These are phyloP conservation scores for Aspergillus fischeri DNA, from an alignment of 2,329 filamentous ascomycete species.

Conservation along the genomic window DNA sequence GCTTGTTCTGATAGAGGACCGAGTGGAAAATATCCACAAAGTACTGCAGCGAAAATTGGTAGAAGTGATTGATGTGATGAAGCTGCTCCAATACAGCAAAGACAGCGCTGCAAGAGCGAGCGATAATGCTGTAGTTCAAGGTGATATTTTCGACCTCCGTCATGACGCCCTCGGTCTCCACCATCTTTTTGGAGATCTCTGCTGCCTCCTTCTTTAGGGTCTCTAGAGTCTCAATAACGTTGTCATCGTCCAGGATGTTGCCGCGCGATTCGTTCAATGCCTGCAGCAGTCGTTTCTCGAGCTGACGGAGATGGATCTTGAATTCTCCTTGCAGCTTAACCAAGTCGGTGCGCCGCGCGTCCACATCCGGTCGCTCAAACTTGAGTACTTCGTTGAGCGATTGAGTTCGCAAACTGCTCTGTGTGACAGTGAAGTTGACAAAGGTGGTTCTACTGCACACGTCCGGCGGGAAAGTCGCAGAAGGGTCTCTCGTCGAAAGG, in stretches of 20 bases:
- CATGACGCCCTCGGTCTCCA: slow-evolving; percentile 96
- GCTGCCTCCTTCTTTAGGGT: slow-evolving; percentile 96
- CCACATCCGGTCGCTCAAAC: slow-evolving; percentile 93
- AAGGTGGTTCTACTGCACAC: slow-evolving; percentile 98
- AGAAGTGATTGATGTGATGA: slow-evolving; percentile 98
- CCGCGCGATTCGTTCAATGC: slow-evolving; percentile 95
- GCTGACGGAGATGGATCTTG: slow-evolving; percentile 91
- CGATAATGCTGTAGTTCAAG: slow-evolving; percentile 87
- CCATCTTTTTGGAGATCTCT: slow-evolving; percentile 94
- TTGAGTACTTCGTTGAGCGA: slow-evolving; percentile 97
- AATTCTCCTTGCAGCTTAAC: slow-evolving; percentile 99
- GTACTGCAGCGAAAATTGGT: slow-evolving; percentile 97
- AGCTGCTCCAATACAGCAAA: slow-evolving; percentile 96
- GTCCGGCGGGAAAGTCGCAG: slow-evolving; percentile 90
- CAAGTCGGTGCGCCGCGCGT: slow-evolving; percentile 91
- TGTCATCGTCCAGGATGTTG: slow-evolving; percentile 97
- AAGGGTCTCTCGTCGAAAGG: slow-evolving; percentile 91
- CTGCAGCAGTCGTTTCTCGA: slow-evolving; percentile 90
- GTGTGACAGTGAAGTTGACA: slow-evolving; percentile 98
- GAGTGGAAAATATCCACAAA: slow-evolving; percentile 97
- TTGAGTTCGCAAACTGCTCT: slow-evolving; percentile 97
- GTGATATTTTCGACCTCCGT: slow-evolving; percentile 95
- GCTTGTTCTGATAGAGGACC: slow-evolving; percentile 77
- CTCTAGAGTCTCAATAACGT: slow-evolving; percentile 95
- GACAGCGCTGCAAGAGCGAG: slow-evolving; percentile 90